Base-by-base conservation (phyloP, 2,329 filamentous ascomycete species). In the Cladosporium velox region DNA sequence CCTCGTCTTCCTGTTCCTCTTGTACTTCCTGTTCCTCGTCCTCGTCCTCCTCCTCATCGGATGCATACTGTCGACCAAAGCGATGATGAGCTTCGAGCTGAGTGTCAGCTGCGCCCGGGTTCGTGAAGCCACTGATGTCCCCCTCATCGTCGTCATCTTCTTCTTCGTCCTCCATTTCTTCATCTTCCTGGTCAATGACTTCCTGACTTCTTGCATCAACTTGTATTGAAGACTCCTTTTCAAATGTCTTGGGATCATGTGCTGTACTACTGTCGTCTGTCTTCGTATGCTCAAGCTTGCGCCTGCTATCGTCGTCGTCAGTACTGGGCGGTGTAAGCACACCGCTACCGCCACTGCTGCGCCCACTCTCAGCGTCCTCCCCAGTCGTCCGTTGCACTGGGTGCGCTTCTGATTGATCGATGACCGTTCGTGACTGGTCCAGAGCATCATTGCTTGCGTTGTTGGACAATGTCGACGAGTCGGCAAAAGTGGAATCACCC, bases 401-500 rank as follows among this genome's bases (percentile, higher is more conserved):
- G 11, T 47, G n/a, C 2, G 14, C 32, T 28, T 2, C n/a, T 2
- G 55, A 21, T n/a, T 41, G 55, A n/a, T 21, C 14, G 1, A 10
- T 32, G 15, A 32, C 5, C n/a, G 7, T 21, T 30, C 3, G 28
- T 4, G 15, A 21, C 15, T 55, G 52, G 3, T 34, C 18, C 3
- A 5, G 52, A 34, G 18, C 52, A 15, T n/a, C 52, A 10, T 18
- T 34, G 8, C 28, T 11, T 2, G 32, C 10, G 30, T 35, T 41
- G 10, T n/a, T 34, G 1, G 28, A 21, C 14, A 32, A n/a, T 12
- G 52, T 30, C n/a, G 75, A 74, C 59, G 77, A 79, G 51, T 81
- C 78, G 26, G 76, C 73, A 66, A 79, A 79, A 8, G 74, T 72
- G 51, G 77, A 78, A 59, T 80, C 72, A 59, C 70, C 76, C 5